Base-by-base conservation (phyloP, 2,329 filamentous ascomycete genomes). In the Phialemonium atrogriseum region DNA sequence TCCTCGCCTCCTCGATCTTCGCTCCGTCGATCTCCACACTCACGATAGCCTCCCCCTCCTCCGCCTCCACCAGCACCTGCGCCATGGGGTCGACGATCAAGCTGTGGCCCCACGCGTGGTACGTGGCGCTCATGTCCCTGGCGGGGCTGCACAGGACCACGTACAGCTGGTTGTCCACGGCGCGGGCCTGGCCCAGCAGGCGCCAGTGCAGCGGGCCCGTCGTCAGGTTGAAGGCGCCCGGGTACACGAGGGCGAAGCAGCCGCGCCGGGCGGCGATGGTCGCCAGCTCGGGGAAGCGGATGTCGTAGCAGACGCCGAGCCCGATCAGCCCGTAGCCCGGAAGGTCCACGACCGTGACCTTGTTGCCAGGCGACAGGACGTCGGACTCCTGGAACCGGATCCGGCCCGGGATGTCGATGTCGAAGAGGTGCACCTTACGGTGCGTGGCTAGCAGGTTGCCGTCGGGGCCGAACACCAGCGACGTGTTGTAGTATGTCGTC, bases 381-480 rank as follows among this genome's bases (percentile, higher is more conserved):
- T 95, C 88, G 32, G 80, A 87, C 61, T 98, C 91, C 41, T 74
- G 75, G 62, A 98, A 98, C 10, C 64, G 80, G 56, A 98, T 94
- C 63, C 88, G 88, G 40, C 87, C 89, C 1, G 91, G 91, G 42
- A 98, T 96, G 55, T 94, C 81, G 48, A 98, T 98, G 60, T 96
- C 91, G 58, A 98, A 98, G 25, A 98, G 71, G 59, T 98, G 91
- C 25, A 91, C 79, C 64, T 98, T 98, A 47, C 91, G 77, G 57
- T 96, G 88, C 3, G 79, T 84, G 5, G 78, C 85, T n/a, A 98
- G 68, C 29, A 95, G 67, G n/a, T 69, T 55, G 4, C 91, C 91
- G 8, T 69, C 62, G 0, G 87, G 88, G 0, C 69, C 74, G 58
- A 98, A 98, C 7, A 82, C 77, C 27, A 98, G 66, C 17, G 77